A percentile compares a stretch with the other conserved stretches of the same genome.
These are phyloP conservation scores for Teunomyces kruisii DNA, from an alignment of 805 yeast genomes.

Conservation along the genomic window DNA sequence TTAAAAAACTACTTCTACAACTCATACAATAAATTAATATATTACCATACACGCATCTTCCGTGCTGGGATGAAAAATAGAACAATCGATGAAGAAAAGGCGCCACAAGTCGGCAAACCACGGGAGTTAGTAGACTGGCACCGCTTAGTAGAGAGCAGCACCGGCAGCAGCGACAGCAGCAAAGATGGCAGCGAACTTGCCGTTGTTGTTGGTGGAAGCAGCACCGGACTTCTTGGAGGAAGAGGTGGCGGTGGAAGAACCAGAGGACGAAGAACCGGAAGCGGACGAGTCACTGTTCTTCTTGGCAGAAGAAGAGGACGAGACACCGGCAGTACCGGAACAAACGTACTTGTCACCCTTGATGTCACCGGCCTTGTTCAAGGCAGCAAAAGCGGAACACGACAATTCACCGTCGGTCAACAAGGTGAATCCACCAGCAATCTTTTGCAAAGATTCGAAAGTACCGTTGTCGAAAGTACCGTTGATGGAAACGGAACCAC, in stretches of 20 bases:
- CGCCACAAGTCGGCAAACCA: too few species aligned
- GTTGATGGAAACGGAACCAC: constrained; percentile 81
- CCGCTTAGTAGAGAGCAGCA: constrained; percentile 30
- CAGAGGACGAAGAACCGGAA: constrained; percentile 27
- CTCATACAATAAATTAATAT: too few species aligned
- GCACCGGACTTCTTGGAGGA: constrained; percentile 26
- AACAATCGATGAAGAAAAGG: neutral
- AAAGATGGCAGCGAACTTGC: constrained; percentile 26
- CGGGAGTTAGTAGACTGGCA: too few species aligned
- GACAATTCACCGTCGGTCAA: constrained; percentile 69
- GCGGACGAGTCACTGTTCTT: constrained; percentile 24
- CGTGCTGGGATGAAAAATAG: too few species aligned
- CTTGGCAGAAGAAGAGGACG: constrained; percentile 46
- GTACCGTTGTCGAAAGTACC: constrained; percentile 84
- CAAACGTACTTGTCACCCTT: constrained; percentile 88
- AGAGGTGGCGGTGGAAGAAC: constrained; percentile 18
- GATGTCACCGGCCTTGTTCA: constrained; percentile 77
- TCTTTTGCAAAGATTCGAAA: constrained; percentile 69
- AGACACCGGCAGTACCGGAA: constrained; percentile 54
- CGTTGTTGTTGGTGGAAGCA: constrained; percentile 17
- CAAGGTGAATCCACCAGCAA: constrained; percentile 89
- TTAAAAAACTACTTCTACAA: too few species aligned
- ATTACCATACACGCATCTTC: too few species aligned
- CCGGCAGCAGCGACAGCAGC: constrained; percentile 39
- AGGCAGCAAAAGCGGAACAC: constrained; percentile 71